Conservation (phyloP, 495 filamentous ascomycete species). For the Articulospora tetracladia region DNA sequence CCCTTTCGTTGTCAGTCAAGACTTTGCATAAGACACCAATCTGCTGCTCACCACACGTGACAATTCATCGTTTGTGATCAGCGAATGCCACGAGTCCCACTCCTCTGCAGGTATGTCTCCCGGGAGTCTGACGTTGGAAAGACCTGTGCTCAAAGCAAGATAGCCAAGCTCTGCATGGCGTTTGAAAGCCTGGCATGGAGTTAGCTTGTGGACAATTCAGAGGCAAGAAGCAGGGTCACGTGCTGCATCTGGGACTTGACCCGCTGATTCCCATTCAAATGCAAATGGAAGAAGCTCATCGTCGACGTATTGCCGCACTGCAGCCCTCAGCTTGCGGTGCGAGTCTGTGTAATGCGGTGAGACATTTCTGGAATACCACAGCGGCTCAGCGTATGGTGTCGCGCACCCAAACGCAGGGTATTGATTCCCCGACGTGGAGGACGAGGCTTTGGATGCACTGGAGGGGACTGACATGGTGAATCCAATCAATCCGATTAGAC, state of each 20-base stretch:
- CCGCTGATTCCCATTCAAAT: slow-evolving; percentile 45
- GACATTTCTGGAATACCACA: slow-evolving; percentile 27
- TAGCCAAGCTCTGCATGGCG: slow-evolving; percentile 39
- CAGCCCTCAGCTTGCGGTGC: slow-evolving; percentile 41
- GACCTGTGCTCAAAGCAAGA: slow-evolving; percentile 23
- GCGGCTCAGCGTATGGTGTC: slow-evolving; percentile 22
- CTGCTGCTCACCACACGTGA: slow-evolving; percentile 28
- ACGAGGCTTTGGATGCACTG: background rate
- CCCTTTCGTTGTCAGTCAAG: slow-evolving; percentile 21
- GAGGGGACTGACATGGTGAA: background rate
- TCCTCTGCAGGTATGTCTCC: slow-evolving; percentile 38
- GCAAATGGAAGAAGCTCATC: slow-evolving; percentile 39
- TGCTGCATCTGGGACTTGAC: slow-evolving; percentile 38
- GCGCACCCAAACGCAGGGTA: slow-evolving; percentile 17
- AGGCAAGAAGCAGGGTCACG: background rate
- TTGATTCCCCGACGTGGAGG: background rate
- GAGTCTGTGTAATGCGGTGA: slow-evolving; percentile 44
- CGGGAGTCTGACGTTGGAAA: slow-evolving; percentile 36
- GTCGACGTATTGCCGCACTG: slow-evolving; percentile 43
- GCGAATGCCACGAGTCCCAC: slow-evolving; percentile 47
- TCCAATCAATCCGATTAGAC: no score
- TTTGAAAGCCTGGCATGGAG: slow-evolving; percentile 21
- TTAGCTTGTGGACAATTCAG: slow-evolving; percentile 30
- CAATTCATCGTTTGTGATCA: slow-evolving; percentile 45
- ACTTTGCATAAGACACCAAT: background rate